Evolutionary conservation across 768 basidiomycete genomes (phyloP).

Genomic region (Tylopilus plumbeoviolaceoides): DNA sequence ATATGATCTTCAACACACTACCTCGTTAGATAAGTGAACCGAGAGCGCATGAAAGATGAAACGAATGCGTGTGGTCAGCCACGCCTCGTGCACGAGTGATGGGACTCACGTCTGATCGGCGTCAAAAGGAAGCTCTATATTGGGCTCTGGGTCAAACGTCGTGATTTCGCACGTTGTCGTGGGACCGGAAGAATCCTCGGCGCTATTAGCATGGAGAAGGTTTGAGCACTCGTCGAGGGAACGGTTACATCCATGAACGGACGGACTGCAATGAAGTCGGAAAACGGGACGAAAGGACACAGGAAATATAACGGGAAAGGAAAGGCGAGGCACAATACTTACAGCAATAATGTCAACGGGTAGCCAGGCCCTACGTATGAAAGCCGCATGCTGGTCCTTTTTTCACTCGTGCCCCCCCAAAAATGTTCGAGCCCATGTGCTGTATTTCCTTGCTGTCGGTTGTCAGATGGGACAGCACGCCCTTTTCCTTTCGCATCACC

Average conservation of each 20-base stretch:
- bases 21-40: not conserved
- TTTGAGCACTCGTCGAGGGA: not conserved
- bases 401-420: constrained; percentile 48
- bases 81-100: not conserved
- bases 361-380: constrained; percentile 74
- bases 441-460: constrained; percentile 18
- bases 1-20: constrained; percentile 77
- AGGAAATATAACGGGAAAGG: too few relatives aligned
- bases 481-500: constrained; percentile 34
- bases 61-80: constrained; percentile 6
- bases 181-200: constrained; percentile 76
- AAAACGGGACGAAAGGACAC: too few relatives aligned
- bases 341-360: constrained; percentile 79
- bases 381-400: constrained; percentile 82
- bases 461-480: not conserved
- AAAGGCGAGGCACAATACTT: too few relatives aligned
- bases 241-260: not conserved
- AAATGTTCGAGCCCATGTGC: constrained; percentile 50
- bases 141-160: constrained; percentile 80
- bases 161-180: constrained; percentile 85
- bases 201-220: constrained; percentile 36
- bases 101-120: constrained; percentile 50
- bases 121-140: constrained; percentile 77
- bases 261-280: too few relatives aligned
- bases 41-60: not conserved